Base-by-base conservation (phyloP, 305 asterid genomes). In the Lippia alba region DNA sequence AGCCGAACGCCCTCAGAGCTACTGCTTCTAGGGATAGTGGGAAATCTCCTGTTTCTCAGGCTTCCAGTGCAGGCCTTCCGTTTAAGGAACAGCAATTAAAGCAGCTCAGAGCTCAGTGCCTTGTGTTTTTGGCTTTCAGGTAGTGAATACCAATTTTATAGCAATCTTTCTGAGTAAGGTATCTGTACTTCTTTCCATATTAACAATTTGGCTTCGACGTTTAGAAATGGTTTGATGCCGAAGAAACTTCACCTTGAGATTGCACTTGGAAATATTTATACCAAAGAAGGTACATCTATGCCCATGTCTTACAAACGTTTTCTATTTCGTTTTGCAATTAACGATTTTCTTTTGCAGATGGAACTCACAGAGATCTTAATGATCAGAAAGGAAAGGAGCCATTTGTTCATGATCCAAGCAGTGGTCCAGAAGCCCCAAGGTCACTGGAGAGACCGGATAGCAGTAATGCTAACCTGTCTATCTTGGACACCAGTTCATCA, bases 21-120 rank as follows among this genome's bases (percentile, higher is more conserved):
- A 78, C 76, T 66, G 76, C 81, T 79, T 78, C 84, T 70, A 84
- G 96, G 85, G 99, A 95, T 83, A 55, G 88, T 45, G 99, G 98
- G 74, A 92, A 89, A 83, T 87, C 88, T 69, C 90, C 90, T 71
- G 77, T 77, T 74, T 59, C 84, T 68, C 97, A 84, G 85, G 77
- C 85, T 73, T 69, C 94, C 59, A 74, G 71, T 72, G 72, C 86
- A 74, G 81, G 86, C 74, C 74, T 84, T 80, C 98, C 94, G 39
- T 95, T 92, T 72, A 92, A 89, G 75, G 99, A 95, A 62, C 99
- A 92, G 55, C 99, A 95, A 63, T 82, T 95, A 74, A 95, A 92
- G 74, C 98, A 95, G 85, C 98, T 95, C 79, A 85, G 99, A 79
- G 99, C 98, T 15, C 99, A 95, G 82, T 95, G 99, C 74, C 99